Base-by-base conservation (phyloP, 345 rosid species). In the Geranium brycei region DNA sequence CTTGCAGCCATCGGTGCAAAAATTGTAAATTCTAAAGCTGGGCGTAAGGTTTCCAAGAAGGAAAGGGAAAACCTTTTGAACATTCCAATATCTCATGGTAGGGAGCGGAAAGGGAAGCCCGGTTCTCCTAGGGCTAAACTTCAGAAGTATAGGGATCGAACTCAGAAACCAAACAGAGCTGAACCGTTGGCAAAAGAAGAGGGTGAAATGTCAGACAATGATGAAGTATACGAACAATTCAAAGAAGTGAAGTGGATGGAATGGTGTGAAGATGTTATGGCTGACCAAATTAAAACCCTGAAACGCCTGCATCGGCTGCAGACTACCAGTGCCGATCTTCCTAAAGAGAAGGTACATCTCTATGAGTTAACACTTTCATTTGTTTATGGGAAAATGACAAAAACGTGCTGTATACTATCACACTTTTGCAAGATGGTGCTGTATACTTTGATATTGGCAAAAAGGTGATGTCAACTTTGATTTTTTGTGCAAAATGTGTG, bases 191-290 rank as follows among this genome's bases (percentile, higher is more conserved):
- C 68, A 56, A 95, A 95, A 76, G 99, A 95, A 80, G 99, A 95
- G 80, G 99, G 99, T 58, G 99, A 95, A 74, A 95, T 95, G 97
- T 95, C 99, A 11, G 99, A 85, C 77, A 77, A 87, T 35, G 99
- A 87, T 71, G 97, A 87, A 80, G 85, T 95, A 19, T 84, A 87
- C 56, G 97, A 91, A 77, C 99, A 95, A 76, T 95, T 95, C 61
- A 95, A 85, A 87, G 97, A 91, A 83, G 90, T 82, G 62, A 95
- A 95, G 80, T 95, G 99, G 99, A 95, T 81, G 95, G 99, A 95
- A 76, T 95, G 99, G 99, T 95, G 99, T 78, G 89, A 88, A 79
- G 99, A 88, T 72, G 95, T 88, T 58, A 84, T 95, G 96, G 80
- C 68, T 58, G 81, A 71, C 69, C 92, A 91, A 75, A 81, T 84